These are phyloP conservation scores for Aspergillus persii DNA, from an alignment of 2,329 filamentous ascomycete genomes.

Conservation along the genomic window DNA sequence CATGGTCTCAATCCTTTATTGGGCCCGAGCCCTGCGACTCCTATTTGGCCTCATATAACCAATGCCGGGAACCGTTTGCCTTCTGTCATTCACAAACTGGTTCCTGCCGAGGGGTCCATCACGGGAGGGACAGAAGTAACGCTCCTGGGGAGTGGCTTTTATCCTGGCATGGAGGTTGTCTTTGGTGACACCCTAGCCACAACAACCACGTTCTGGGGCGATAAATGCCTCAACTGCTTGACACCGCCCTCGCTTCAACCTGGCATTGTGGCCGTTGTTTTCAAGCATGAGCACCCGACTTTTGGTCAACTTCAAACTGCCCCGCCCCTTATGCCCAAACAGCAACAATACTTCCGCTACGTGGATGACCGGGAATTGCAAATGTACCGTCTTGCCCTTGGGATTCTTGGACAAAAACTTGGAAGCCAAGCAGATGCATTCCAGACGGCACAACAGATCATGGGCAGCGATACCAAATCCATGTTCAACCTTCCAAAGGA, in stretches of 20 bases:
- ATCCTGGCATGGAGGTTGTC: slow-evolving; percentile 75
- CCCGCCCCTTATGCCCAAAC: slow-evolving; percentile 46
- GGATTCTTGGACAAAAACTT: slow-evolving; percentile 47
- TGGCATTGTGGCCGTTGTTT: slow-evolving; percentile 68
- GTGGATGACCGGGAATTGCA: slow-evolving; percentile 50
- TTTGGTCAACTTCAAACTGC: slow-evolving; percentile 47
- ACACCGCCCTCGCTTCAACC: slow-evolving; percentile 68
- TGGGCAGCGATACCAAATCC: slow-evolving; percentile 44
- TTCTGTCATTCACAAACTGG: slow-evolving; percentile 75
- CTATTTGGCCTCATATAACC: slow-evolving; percentile 53
- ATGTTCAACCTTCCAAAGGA: slow-evolving; percentile 50
- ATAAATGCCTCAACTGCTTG: slow-evolving; percentile 75
- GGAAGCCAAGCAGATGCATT: slow-evolving; percentile 48
- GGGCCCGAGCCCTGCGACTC: slow-evolving; percentile 48
- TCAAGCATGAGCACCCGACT: slow-evolving; percentile 56
- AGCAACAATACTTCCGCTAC: slow-evolving; percentile 66
- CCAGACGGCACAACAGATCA: slow-evolving; percentile 48
- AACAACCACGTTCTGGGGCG: slow-evolving; percentile 77
- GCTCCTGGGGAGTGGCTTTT: slow-evolving; percentile 76
- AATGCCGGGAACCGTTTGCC: slow-evolving; percentile 53
- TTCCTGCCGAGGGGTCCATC: slow-evolving; percentile 77
- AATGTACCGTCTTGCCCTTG: slow-evolving; percentile 45
- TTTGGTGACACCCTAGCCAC: slow-evolving; percentile 71
- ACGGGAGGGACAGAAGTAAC: slow-evolving; percentile 85
- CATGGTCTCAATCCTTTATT: slow-evolving; percentile 27